Evolutionary conservation across 2,329 filamentous ascomycete genomes (phyloP).

Genomic region (Aspergillus candidus): DNA sequence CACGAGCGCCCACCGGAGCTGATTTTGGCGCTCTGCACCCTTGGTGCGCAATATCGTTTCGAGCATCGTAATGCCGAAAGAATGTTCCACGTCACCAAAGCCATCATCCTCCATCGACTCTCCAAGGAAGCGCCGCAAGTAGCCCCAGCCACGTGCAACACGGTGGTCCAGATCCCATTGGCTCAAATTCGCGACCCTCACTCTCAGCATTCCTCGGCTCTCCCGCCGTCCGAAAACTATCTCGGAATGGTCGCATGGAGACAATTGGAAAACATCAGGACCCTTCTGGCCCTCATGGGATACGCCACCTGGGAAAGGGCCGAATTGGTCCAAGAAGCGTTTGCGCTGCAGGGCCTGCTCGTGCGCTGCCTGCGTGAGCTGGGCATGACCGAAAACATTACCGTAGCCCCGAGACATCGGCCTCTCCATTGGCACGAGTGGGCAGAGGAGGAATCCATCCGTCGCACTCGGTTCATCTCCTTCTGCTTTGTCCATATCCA

Average conservation of each 20-base stretch:
- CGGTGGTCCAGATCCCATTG: conserved; percentile 17
- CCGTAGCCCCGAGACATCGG: conserved; percentile 16
- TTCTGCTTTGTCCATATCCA: conserved; percentile 37
- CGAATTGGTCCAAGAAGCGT: conserved; percentile 28
- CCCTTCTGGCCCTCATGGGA: conserved; percentile 26
- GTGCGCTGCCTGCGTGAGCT: conserved; percentile 26
- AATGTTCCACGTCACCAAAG: conserved; percentile 50
- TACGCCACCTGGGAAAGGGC: conserved; percentile 29
- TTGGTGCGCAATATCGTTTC: conserved; percentile 48
- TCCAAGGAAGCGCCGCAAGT: conserved; percentile 16
- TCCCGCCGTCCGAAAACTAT: conserved; percentile 8
- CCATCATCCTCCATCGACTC: conserved; percentile 59
- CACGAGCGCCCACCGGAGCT: conserved; percentile 63
- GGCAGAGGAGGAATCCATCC: conserved; percentile 31
- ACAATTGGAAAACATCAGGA: conserved; percentile 27
- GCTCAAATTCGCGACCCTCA: conserved; percentile 9
- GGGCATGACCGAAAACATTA: conserved; percentile 22
- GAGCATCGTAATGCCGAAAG: conserved; percentile 34
- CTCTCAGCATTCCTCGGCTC: conserved; percentile 6
- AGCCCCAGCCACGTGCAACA: conserved; percentile 8
- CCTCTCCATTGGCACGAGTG: conserved; percentile 31
- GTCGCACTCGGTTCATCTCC: conserved; percentile 33
- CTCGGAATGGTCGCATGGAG: conserved; percentile 15
- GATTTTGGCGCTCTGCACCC: conserved; percentile 60
- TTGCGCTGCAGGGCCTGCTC: conserved; percentile 25